Conservation (phyloP, 1,139 yeast genomes). For the Blastobotrys illinoisensis region DNA sequence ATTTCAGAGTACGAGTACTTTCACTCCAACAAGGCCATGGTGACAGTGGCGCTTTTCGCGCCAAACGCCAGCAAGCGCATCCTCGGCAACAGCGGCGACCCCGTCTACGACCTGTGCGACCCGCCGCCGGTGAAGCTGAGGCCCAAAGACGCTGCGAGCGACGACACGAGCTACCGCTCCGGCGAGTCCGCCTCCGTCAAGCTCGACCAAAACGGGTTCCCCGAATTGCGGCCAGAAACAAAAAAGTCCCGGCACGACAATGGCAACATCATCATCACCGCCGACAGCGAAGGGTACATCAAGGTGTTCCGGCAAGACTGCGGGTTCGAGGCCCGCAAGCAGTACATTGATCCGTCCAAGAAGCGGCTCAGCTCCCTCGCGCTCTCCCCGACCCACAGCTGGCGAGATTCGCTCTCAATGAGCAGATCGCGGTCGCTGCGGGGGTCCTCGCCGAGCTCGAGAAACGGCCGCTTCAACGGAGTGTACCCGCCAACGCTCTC, state of each 20-base stretch:
- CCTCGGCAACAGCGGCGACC: slow-evolving; percentile 69
- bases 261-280: slow-evolving; percentile 58
- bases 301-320: slow-evolving; percentile 77
- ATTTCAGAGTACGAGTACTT: slow-evolving; percentile 48
- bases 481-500: neutral
- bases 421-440: slow-evolving; percentile 17
- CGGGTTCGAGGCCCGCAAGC: slow-evolving; percentile 37
- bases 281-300: slow-evolving; percentile 69
- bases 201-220: slow-evolving; percentile 4
- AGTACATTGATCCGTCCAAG: slow-evolving; percentile 17
- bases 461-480: neutral
- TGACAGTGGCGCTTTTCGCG: slow-evolving; percentile 74
- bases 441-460: slow-evolving; percentile 5
- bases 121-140: slow-evolving; percentile 27
- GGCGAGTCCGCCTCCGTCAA: neutral
- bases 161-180: neutral
- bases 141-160: slow-evolving; percentile 8
- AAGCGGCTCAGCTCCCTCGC: slow-evolving; percentile 19
- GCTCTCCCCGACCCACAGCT: slow-evolving; percentile 22
- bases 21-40: slow-evolving; percentile 69
- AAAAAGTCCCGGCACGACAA: slow-evolving; percentile 23
- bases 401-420: slow-evolving; percentile 19
- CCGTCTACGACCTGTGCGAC: slow-evolving; percentile 58
- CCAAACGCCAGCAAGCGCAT: slow-evolving; percentile 65
- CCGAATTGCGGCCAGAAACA: slow-evolving; percentile 10